Percentiles rank a stretch among this genome's conserved stretches.
Conservation (phyloP, 2,329 filamentous ascomycete genomes). For the Sclerotinia nivalis region DNA sequence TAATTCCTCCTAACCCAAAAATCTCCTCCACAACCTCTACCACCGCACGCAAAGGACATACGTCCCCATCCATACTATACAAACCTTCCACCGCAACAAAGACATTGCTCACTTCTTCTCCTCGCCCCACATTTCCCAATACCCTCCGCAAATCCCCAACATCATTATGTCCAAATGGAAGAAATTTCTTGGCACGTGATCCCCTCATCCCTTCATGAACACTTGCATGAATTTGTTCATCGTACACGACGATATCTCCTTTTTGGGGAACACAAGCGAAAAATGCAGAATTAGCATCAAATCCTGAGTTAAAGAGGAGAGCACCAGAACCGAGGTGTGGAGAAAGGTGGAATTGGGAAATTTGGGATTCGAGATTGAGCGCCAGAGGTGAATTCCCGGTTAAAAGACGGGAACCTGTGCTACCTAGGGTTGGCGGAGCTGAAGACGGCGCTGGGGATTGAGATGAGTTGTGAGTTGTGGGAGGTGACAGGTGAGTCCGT, state of each 20-base stretch:
- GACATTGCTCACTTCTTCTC: conserved; percentile 40
- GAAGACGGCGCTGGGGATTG: background rate
- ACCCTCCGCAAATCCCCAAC: conserved; percentile 42
- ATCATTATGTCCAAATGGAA: conserved; percentile 60
- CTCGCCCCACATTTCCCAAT: conserved; percentile 28
- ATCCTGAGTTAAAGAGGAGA: conserved; percentile 61
- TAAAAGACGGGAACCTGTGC: conserved; percentile 60
- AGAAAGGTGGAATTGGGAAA: conserved; percentile 62
- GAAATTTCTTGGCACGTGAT: conserved; percentile 41
- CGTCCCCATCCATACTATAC: conserved; percentile 53
- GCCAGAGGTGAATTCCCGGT: conserved; percentile 65
- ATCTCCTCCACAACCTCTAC: conserved; percentile 43
- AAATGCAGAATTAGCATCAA: conserved; percentile 55
- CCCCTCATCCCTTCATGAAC: conserved; percentile 51
- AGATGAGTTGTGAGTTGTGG: too few species aligned
- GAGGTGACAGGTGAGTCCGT: background rate
- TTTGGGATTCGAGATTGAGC: conserved; percentile 56
- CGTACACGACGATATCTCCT: conserved; percentile 60
- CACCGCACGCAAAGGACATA: conserved; percentile 45
- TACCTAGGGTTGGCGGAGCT: conserved; percentile 26
- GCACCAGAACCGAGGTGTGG: conserved; percentile 57
- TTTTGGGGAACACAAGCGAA: conserved; percentile 52
- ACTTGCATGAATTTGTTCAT: conserved; percentile 67
- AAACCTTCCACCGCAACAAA: conserved; percentile 47
- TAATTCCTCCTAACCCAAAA: conserved; percentile 26